Conservation (phyloP, 805 yeast genomes). For the Candida sanyiensis region DNA sequence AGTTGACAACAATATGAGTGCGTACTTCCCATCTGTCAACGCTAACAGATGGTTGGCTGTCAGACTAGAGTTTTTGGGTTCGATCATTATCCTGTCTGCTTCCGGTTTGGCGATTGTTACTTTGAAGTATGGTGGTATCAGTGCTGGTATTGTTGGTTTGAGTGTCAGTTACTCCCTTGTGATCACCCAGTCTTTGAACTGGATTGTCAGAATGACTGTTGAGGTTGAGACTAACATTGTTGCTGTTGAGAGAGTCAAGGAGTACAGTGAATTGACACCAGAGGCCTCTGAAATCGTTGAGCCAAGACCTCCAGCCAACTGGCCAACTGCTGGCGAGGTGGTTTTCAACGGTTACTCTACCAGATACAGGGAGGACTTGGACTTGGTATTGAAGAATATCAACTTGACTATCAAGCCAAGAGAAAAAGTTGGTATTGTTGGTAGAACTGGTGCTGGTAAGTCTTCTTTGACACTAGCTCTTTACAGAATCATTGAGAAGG, state of each 20-base stretch:
- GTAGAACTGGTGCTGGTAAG: slow-evolving; percentile 77
- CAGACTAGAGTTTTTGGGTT: slow-evolving; percentile 85
- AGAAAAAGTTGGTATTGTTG: slow-evolving; percentile 70
- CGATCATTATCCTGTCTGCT: slow-evolving; percentile 79
- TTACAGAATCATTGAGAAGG: slow-evolving; percentile 56
- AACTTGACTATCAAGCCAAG: slow-evolving; percentile 41
- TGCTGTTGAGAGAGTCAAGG: slow-evolving; percentile 90
- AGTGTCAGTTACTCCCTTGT: slow-evolving; percentile 90
- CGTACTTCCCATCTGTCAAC: slow-evolving; percentile 85
- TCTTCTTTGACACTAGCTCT: slow-evolving; percentile 56
- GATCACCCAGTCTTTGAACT: slow-evolving; percentile 86
- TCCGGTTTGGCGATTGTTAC: slow-evolving; percentile 67
- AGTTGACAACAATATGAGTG: slow-evolving; percentile 84
- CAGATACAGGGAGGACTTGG: slow-evolving; percentile 51
- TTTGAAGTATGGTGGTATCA: slow-evolving; percentile 59
- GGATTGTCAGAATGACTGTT: slow-evolving; percentile 98
- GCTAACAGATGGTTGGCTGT: slow-evolving; percentile 98
- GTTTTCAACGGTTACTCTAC: slow-evolving; percentile 50
- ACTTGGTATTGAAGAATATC: slow-evolving; percentile 50
- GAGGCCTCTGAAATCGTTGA: slow-evolving; percentile 45
- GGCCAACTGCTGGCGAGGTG: slow-evolving; percentile 54
- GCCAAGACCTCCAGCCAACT: slow-evolving; percentile 38
- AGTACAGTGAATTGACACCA: slow-evolving; percentile 55
- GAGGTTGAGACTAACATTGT: slow-evolving; percentile 97
- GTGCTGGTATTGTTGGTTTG: slow-evolving; percentile 92